Conservation (phyloP, 2,329 filamentous ascomycete species). For the Colletotrichum brevisporum region DNA sequence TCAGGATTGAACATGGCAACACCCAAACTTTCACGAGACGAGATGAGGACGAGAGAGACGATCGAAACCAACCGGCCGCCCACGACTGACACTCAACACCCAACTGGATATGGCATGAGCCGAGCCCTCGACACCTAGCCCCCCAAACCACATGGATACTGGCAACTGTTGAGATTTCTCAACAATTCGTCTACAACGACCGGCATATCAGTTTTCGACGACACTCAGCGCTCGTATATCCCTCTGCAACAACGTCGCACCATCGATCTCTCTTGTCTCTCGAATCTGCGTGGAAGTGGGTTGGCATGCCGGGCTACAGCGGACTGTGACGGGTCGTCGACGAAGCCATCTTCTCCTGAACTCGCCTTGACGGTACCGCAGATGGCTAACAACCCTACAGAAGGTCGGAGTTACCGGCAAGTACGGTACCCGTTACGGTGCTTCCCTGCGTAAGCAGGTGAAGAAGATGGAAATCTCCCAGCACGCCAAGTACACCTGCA, state of each 20-base stretch:
- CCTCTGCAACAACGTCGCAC: not conserved
- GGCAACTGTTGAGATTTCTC: not conserved
- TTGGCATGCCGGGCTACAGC: not conserved
- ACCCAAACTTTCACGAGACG: not conserved
- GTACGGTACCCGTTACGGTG: slow-evolving; percentile 99
- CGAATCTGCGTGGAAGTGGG: not conserved
- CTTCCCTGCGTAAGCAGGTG: slow-evolving; percentile 93
- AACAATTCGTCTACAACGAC: not conserved
- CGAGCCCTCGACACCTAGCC: not conserved
- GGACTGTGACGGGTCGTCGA: slow-evolving; percentile 1
- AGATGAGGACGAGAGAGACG: slow-evolving; percentile 34
- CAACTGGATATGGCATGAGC: not conserved
- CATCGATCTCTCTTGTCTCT: not conserved
- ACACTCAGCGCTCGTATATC: not conserved
- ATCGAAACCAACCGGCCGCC: slow-evolving; percentile 7
- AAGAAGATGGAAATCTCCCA: slow-evolving; percentile 99
- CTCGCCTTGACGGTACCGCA: not conserved
- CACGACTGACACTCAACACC: not conserved
- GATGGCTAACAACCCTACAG: slow-evolving; percentile 56
- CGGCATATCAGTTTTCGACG: not conserved
- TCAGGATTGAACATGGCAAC: not conserved
- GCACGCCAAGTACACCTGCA: slow-evolving; percentile 97
- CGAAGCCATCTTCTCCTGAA: slow-evolving; percentile 14
- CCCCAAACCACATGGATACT: not conserved
- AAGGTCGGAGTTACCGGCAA: slow-evolving; percentile 98